Evolutionary conservation across 345 rosid genomes (phyloP).

Genomic region (Ricinus communis): DNA sequence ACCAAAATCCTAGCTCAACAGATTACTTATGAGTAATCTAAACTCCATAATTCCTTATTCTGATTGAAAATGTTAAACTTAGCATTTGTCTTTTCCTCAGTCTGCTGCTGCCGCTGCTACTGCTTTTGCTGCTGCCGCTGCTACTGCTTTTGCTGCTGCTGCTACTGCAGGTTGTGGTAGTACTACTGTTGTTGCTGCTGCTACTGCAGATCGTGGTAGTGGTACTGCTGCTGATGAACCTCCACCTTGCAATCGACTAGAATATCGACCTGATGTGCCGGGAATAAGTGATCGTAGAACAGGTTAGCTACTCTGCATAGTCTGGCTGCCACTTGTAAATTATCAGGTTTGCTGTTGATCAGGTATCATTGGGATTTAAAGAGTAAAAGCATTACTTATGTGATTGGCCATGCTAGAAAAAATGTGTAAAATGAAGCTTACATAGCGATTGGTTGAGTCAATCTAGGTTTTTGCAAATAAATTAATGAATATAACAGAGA

Average conservation of each 20-base stretch:
- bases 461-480: too few relatives aligned
- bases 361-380: not conserved
- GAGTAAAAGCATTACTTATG: not conserved
- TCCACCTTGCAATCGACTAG: conserved; percentile 27
- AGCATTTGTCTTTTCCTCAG: conserved; percentile 3
- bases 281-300: conserved; percentile 56
- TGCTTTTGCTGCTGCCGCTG: too few relatives aligned
- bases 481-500: not conserved
- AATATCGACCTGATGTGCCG: conserved; percentile 52
- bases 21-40: not conserved
- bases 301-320: conserved; percentile 44
- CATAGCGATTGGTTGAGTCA: not conserved
- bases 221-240: conserved; percentile 36
- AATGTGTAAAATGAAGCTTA: not conserved
- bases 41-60: not conserved
- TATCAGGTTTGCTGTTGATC: not conserved
- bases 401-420: not conserved
- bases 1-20: not conserved
- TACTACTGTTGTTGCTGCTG: conserved; percentile 18
- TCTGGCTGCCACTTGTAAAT: conserved; percentile 10
- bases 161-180: conserved; percentile 8
- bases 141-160: too few relatives aligned
- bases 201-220: conserved; percentile 4
- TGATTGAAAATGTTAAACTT: conserved; percentile 3
- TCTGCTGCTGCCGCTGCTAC: conserved; percentile 13